phyloP scores from a whole-genome alignment of 108 stramenopile species.

The Epithemia pelagica region DNA sequence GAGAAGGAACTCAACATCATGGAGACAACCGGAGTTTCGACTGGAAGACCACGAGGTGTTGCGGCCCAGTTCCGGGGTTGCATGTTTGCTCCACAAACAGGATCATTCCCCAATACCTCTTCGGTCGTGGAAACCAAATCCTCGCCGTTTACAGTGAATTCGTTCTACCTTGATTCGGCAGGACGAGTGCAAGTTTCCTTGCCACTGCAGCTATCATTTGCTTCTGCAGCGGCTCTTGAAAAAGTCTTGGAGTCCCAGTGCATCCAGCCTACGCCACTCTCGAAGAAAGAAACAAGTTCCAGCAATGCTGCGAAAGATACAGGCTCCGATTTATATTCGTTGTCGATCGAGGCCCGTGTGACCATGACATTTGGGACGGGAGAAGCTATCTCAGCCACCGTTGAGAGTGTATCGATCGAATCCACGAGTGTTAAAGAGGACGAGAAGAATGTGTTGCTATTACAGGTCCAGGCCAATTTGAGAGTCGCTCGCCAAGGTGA shows the following conservation, averaged over 20 bases:
- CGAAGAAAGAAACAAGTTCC: background rate
- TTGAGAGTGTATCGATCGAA: conserved; percentile 4
- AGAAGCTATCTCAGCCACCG: conserved; percentile 10
- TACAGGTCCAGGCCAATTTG: background rate
- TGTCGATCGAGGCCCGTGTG: conserved; percentile 12
- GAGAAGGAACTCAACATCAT: too few species aligned
- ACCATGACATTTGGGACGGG: conserved; percentile 10
- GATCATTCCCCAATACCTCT: too few species aligned
- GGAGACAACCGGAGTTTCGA: too few species aligned
- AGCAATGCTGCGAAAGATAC: background rate
- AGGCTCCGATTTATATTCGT: background rate
- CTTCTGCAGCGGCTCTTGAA: conserved; percentile 26
- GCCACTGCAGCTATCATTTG: conserved; percentile 29
- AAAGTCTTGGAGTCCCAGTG: conserved; percentile 13
- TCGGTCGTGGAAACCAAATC: background rate
- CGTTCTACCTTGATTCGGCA: conserved; percentile 32
- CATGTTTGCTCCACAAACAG: background rate
- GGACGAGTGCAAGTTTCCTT: conserved; percentile 35
- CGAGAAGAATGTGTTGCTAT: background rate
- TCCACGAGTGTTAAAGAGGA: conserved; percentile 1
- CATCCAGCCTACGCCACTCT: background rate
- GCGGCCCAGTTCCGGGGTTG: background rate
- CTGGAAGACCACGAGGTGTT: too few species aligned
- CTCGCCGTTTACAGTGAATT: background rate
- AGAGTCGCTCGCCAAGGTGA: conserved; percentile 3